Conservation (phyloP, 768 basidiomycete genomes). For the Pholiota conissans region DNA sequence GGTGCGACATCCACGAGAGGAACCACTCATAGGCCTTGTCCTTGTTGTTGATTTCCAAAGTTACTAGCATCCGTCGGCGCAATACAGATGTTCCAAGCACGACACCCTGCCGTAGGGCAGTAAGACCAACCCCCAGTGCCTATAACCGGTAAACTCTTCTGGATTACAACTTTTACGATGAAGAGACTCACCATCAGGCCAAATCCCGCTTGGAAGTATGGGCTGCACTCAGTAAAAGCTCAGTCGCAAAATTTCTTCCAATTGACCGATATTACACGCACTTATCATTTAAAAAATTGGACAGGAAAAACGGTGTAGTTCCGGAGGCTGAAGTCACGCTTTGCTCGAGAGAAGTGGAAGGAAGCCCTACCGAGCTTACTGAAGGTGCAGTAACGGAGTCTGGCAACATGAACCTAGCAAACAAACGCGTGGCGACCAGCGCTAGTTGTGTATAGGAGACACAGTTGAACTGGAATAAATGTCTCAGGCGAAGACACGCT, state of each 20-base stretch:
- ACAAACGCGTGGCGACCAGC: background rate
- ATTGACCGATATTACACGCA: constrained; percentile 35
- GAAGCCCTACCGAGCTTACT: background rate
- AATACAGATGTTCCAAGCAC: constrained; percentile 72
- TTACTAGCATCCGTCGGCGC: constrained; percentile 88
- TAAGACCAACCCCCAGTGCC: constrained; percentile 90
- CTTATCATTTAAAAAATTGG: constrained; percentile 60
- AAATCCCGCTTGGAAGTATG: constrained; percentile 97
- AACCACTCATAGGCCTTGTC: constrained; percentile 97
- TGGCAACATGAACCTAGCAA: background rate
- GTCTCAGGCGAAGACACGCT: background rate
- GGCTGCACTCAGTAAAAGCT: constrained; percentile 58
- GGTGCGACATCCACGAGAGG: constrained; percentile 90
- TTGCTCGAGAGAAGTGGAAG: constrained; percentile 10
- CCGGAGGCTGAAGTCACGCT: constrained; percentile 8
- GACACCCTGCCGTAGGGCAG: constrained; percentile 68
- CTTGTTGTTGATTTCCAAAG: constrained; percentile 94
- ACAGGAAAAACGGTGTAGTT: constrained; percentile 32
- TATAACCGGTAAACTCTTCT: constrained; percentile 31
- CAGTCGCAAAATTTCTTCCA: constrained; percentile 10
- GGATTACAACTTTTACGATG: background rate
- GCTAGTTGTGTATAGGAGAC: background rate
- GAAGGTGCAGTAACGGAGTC: background rate
- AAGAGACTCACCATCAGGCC: constrained; percentile 79
- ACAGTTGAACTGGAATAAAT: background rate